Percentiles rank a stretch among this genome's conserved stretches.
phyloP scores from a whole-genome alignment of 148 eudicot species.

The Dysphania ambrosioides region DNA sequence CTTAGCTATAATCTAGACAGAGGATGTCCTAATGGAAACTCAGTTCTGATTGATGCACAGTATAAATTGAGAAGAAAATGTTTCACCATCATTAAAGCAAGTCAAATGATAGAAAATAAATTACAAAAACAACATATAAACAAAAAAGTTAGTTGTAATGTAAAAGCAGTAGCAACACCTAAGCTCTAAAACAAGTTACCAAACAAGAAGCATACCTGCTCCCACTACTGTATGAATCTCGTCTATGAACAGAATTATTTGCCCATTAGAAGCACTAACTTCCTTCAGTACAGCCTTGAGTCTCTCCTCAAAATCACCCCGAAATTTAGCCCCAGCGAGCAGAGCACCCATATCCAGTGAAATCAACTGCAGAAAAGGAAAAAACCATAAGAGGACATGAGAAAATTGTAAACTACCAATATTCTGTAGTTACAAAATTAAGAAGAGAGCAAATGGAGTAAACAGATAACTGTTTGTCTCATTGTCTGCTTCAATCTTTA shows the following conservation, averaged over 20 bases:
- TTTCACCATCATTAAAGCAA: not conserved
- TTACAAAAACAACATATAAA: not conserved
- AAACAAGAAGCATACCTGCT: constrained; percentile 58
- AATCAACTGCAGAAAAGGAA: constrained; percentile 50
- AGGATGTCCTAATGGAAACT: not conserved
- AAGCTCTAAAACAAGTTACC: not conserved
- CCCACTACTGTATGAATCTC: constrained; percentile 99
- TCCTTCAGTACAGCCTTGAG: constrained; percentile 95
- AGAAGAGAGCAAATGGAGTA: not conserved
- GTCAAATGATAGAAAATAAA: not conserved
- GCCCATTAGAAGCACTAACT: constrained; percentile 92
- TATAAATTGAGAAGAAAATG: not conserved
- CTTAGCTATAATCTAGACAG: not conserved
- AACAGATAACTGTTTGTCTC: not conserved
- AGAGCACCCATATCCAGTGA: constrained; percentile 97
- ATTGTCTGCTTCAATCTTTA: not conserved
- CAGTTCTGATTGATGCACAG: not conserved
- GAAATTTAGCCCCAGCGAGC: constrained; percentile 96
- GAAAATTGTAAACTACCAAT: not conserved
- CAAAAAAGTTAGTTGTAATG: not conserved
- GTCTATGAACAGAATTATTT: constrained; percentile 87
- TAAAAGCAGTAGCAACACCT: not conserved
- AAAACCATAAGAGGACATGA: constrained; percentile 7
- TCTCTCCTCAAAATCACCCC: constrained; percentile 98
- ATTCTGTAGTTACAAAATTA: not conserved